Conservation (phyloP, 2,329 filamentous ascomycete genomes). For the Hypoxylon sp. region DNA sequence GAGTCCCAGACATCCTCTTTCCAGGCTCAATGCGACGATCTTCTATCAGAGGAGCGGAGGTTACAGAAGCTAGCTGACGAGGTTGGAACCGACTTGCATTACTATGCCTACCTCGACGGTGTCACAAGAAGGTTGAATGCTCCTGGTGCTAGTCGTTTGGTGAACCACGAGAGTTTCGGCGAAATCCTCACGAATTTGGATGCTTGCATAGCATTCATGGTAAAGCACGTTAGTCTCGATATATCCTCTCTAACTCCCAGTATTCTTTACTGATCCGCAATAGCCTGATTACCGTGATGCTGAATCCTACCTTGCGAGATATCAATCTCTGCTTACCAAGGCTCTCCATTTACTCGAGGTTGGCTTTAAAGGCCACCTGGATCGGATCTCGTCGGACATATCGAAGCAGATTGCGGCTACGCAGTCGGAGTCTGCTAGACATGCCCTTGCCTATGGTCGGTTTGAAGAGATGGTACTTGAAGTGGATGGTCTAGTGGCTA, state of each 20-base stretch:
- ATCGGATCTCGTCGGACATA: constrained; percentile 69
- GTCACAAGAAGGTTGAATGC: constrained; percentile 92
- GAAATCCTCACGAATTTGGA: constrained; percentile 91
- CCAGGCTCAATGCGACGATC: constrained; percentile 89
- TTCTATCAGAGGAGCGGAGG: constrained; percentile 85
- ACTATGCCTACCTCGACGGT: constrained; percentile 93
- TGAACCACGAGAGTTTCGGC: constrained; percentile 86
- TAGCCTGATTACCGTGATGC: constrained; percentile 88
- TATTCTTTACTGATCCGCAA: constrained; percentile 34
- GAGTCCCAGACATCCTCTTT: constrained; percentile 94
- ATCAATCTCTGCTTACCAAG: constrained; percentile 82
- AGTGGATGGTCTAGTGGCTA: constrained; percentile 69
- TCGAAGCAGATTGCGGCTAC: constrained; percentile 68
- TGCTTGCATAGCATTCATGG: constrained; percentile 93
- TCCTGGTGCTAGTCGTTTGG: constrained; percentile 87
- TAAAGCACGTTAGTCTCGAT: constrained; percentile 76
- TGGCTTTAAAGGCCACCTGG: constrained; percentile 67
- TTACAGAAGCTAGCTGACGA: constrained; percentile 85
- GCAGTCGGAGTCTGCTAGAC: constrained; percentile 71
- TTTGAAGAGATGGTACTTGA: constrained; percentile 72
- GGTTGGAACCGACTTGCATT: constrained; percentile 90
- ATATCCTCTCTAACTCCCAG: not conserved
- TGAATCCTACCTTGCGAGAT: constrained; percentile 87
- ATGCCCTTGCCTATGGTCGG: constrained; percentile 72
- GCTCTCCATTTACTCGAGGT: constrained; percentile 74